Evolutionary conservation across 1,284 basidiomycete genomes (phyloP).

Genomic region (Paramarasmius palmivorus): DNA sequence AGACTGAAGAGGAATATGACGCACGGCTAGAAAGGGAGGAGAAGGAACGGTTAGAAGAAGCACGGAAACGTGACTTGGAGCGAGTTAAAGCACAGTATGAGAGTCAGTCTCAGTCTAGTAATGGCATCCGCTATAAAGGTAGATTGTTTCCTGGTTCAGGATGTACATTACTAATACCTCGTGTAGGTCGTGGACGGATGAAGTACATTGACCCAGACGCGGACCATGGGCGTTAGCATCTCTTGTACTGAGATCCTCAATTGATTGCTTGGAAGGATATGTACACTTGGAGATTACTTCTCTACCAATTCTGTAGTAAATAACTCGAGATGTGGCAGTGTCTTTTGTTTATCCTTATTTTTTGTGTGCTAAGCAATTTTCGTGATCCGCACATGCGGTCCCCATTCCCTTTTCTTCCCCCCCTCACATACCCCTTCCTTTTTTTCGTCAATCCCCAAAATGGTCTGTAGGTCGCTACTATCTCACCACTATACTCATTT

Average conservation of each 20-base stretch:
- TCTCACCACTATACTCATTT: slow-evolving; percentile 8
- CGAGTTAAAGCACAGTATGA: slow-evolving; percentile 44
- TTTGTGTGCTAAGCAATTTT: neutral
- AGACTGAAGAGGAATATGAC: slow-evolving; percentile 70
- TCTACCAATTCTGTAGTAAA: too few species aligned
- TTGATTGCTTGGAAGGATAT: too few species aligned
- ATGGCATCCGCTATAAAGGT: slow-evolving; percentile 67
- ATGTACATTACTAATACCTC: slow-evolving; percentile 10
- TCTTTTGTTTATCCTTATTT: neutral
- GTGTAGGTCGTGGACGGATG: slow-evolving; percentile 62
- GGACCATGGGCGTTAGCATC: neutral
- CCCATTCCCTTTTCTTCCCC: neutral
- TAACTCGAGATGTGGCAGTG: too few species aligned
- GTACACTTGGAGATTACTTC: too few species aligned
- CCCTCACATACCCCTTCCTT: slow-evolving; percentile 14
- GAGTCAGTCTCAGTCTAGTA: slow-evolving; percentile 33
- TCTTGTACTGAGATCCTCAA: too few species aligned
- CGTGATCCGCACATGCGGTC: neutral
- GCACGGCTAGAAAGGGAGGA: slow-evolving; percentile 71
- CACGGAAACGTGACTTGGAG: slow-evolving; percentile 48
- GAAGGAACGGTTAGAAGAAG: slow-evolving; percentile 53
- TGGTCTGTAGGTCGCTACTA: slow-evolving; percentile 7
- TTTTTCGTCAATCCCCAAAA: slow-evolving; percentile 21
- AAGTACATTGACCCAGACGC: slow-evolving; percentile 65
- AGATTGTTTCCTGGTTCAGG: slow-evolving; percentile 10